These are phyloP conservation scores for Arthroderma sp. DNA, from an alignment of 2,329 filamentous ascomycete species.

Conservation along the genomic window DNA sequence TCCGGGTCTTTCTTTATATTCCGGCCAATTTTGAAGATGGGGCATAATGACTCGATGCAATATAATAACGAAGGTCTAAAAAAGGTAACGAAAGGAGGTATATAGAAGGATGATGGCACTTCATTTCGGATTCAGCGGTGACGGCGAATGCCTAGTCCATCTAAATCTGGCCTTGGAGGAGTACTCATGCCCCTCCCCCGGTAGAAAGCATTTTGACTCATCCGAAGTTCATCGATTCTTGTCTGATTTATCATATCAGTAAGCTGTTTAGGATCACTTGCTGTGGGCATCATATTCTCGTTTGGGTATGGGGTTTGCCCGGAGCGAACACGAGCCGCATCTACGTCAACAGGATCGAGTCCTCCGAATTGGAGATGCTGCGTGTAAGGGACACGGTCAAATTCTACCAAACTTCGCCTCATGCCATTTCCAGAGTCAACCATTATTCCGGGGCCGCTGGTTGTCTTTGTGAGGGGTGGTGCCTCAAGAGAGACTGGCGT, in stretches of 20 bases:
- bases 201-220: too few relatives aligned
- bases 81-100: too few relatives aligned
- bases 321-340: slow-evolving; percentile 13
- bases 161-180: slow-evolving; percentile 16
- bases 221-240: slow-evolving; percentile 1
- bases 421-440: slow-evolving; percentile 11
- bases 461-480: slow-evolving; percentile 12
- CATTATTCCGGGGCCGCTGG: slow-evolving; percentile 17
- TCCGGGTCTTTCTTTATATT: too few relatives aligned
- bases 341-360: slow-evolving; percentile 12
- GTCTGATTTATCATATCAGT: background rate
- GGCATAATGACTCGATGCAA: too few relatives aligned
- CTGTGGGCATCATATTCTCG: slow-evolving; percentile 15
- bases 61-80: too few relatives aligned
- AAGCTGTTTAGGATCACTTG: slow-evolving; percentile 10
- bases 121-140: slow-evolving; percentile 2
- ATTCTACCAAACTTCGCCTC: slow-evolving; percentile 10
- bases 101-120: slow-evolving; percentile 2
- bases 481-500: slow-evolving; percentile 8
- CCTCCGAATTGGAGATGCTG: slow-evolving; percentile 16
- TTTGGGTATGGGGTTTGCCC: slow-evolving; percentile 13
- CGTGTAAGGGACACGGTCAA: slow-evolving; percentile 5
- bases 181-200: slow-evolving; percentile 13
- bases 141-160: slow-evolving; percentile 14
- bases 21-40: too few relatives aligned